A percentile compares a stretch with the other conserved stretches of the same genome.
These are phyloP conservation scores for Talaromyces proteolyticus DNA, from an alignment of 495 filamentous ascomycete genomes.

Conservation along the genomic window DNA sequence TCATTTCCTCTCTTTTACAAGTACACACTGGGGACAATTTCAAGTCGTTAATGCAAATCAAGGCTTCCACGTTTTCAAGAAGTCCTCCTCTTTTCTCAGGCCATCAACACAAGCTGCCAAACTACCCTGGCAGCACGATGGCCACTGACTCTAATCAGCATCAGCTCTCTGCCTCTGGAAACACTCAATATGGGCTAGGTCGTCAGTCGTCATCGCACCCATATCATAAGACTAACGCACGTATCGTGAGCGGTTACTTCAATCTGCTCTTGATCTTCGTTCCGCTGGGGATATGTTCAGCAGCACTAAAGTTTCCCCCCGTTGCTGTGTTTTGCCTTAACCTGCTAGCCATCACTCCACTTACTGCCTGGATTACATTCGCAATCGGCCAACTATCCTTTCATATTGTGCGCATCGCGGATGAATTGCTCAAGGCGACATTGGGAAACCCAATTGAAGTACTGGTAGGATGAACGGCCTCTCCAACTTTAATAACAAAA, in stretches of 20 bases:
- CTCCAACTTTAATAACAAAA: no score
- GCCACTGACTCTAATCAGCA: not conserved
- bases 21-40: no score
- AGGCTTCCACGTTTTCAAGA: no score
- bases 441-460: slow-evolving; percentile 21
- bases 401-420: slow-evolving; percentile 1
- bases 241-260: slow-evolving; percentile 2
- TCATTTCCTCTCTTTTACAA: no score
- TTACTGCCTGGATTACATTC: slow-evolving; percentile 12
- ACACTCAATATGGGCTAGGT: not conserved
- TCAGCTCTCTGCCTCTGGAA: not conserved
- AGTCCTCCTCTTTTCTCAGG: no score
- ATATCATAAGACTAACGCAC: slow-evolving; percentile 2
- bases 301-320: slow-evolving; percentile 2
- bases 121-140: not conserved
- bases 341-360: slow-evolving; percentile 10
- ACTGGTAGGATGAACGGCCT: slow-evolving; percentile 16
- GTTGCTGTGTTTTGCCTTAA: slow-evolving; percentile 14
- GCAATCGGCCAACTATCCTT: slow-evolving; percentile 12
- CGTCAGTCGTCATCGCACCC: not conserved
- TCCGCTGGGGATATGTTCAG: slow-evolving; percentile 11
- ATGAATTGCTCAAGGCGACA: slow-evolving; percentile 20
- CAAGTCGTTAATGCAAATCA: no score
- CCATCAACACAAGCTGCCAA: no score
- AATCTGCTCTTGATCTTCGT: slow-evolving; percentile 6